Conservation (phyloP, 2,329 filamentous ascomycete genomes). For the Cercospora sp. region DNA sequence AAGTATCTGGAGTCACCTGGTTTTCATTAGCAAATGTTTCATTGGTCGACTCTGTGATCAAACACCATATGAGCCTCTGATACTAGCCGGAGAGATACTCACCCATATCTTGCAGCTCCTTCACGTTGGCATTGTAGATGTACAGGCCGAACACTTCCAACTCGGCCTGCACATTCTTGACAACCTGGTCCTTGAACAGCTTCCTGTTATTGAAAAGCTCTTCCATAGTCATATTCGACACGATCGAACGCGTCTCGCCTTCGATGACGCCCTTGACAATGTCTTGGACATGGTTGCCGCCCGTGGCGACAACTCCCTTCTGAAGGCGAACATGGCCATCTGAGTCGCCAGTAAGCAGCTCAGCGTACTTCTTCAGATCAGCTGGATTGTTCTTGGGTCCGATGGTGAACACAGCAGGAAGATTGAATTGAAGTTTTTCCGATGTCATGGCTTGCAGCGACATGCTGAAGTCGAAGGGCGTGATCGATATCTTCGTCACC, state of each 20-base stretch:
- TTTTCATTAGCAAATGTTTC: not conserved
- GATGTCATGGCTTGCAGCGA: slow-evolving; percentile 84
- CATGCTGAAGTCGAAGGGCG: slow-evolving; percentile 78
- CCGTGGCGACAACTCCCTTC: slow-evolving; percentile 45
- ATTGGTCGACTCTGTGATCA: not conserved
- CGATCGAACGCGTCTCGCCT: slow-evolving; percentile 79
- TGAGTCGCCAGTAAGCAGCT: slow-evolving; percentile 65
- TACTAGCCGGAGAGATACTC: not conserved
- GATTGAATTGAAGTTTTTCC: slow-evolving; percentile 79
- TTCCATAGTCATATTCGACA: slow-evolving; percentile 90
- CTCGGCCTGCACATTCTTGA: slow-evolving; percentile 70
- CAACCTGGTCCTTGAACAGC: slow-evolving; percentile 52
- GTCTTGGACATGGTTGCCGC: slow-evolving; percentile 70
- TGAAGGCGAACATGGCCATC: slow-evolving; percentile 46
- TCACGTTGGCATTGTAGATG: slow-evolving; percentile 73
- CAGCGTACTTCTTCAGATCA: slow-evolving; percentile 77
- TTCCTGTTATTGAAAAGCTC: slow-evolving; percentile 72
- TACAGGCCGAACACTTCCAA: slow-evolving; percentile 74
- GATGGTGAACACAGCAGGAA: slow-evolving; percentile 83
- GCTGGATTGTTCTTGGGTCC: slow-evolving; percentile 72
- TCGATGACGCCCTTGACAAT: slow-evolving; percentile 91
- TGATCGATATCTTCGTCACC: slow-evolving; percentile 38
- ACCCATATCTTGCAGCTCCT: slow-evolving; percentile 76
- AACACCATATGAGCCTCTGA: not conserved
- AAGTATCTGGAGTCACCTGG: slow-evolving; percentile 78